These are phyloP conservation scores for Komagataella kurtzmanii DNA, from an alignment of 805 yeast species.

Conservation along the genomic window DNA sequence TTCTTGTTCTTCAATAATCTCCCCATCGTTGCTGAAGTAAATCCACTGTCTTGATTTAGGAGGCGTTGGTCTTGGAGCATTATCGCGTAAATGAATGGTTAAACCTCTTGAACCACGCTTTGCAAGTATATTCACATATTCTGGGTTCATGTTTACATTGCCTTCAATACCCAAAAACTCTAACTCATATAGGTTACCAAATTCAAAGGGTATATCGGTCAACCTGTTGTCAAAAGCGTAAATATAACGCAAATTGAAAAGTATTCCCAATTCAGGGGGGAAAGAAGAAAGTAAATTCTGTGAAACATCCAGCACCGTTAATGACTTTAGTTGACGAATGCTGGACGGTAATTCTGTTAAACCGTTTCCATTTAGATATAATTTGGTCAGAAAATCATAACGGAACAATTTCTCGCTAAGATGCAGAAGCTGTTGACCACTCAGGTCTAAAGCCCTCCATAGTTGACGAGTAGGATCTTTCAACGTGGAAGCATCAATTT, in stretches of 20 bases:
- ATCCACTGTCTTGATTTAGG: slow-evolving; percentile 79
- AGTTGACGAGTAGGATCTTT: slow-evolving; percentile 61
- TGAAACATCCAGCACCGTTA: slow-evolving; percentile 78
- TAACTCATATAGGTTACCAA: slow-evolving; percentile 75
- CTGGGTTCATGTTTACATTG: slow-evolving; percentile 57
- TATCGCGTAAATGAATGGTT: slow-evolving; percentile 70
- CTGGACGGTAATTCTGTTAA: slow-evolving; percentile 53
- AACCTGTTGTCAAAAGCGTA: slow-evolving; percentile 83
- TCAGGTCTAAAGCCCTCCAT: slow-evolving; percentile 89
- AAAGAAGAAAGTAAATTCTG: slow-evolving; percentile 56
- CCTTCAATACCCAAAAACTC: slow-evolving; percentile 91
- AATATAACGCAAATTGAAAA: slow-evolving; percentile 67
- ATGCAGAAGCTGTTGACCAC: slow-evolving; percentile 73
- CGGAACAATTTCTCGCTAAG: slow-evolving; percentile 65
- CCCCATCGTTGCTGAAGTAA: slow-evolving; percentile 66
- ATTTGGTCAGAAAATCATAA: slow-evolving; percentile 73
- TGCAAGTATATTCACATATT: slow-evolving; percentile 51
- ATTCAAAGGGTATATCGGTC: slow-evolving; percentile 62
- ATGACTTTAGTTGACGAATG: slow-evolving; percentile 53
- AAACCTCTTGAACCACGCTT: slow-evolving; percentile 79
- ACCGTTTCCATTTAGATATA: slow-evolving; percentile 80
- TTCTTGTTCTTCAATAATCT: slow-evolving; percentile 23
- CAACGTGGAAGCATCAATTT: slow-evolving; percentile 50
- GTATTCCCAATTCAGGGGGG: slow-evolving; percentile 78
- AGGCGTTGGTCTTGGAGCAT: slow-evolving; percentile 50